phyloP scores from a whole-genome alignment of 257 asterid species.

The Mitragyna speciosa region DNA sequence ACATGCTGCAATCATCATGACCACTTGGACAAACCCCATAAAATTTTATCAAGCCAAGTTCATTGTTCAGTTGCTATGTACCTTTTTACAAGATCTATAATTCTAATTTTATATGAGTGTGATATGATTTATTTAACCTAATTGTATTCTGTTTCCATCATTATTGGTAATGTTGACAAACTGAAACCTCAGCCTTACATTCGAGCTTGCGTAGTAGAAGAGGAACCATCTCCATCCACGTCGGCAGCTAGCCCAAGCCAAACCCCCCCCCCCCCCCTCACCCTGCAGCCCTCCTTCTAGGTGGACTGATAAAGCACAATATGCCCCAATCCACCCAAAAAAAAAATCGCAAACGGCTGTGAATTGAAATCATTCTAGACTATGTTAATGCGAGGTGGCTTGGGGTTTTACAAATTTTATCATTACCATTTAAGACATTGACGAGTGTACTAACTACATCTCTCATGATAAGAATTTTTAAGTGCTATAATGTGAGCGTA shows the following conservation, averaged over 20 bases:
- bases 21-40: constrained; percentile 19
- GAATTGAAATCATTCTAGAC: neutral
- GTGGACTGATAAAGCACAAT: neutral
- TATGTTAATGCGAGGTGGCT: no score
- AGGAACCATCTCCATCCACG: constrained; percentile 3
- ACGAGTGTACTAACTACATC: no score
- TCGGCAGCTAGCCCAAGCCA: neutral
- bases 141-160: neutral
- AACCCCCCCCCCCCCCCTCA: neutral
- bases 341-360: neutral
- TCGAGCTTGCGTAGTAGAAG: constrained; percentile 10
- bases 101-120: neutral
- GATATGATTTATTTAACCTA: neutral
- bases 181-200: neutral
- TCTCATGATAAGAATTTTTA: no score
- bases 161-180: constrained; percentile 10
- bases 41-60: neutral
- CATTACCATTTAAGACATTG: no score
- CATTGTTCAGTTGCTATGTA: neutral
- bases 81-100: neutral
- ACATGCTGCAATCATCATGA: constrained; percentile 3
- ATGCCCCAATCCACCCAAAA: neutral
- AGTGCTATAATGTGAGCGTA: no score
- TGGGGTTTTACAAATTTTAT: no score
- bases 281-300: neutral